Evolutionary conservation across 208 protist genomes (phyloP).

Genomic region (Wallacemonas rigidus): DNA sequence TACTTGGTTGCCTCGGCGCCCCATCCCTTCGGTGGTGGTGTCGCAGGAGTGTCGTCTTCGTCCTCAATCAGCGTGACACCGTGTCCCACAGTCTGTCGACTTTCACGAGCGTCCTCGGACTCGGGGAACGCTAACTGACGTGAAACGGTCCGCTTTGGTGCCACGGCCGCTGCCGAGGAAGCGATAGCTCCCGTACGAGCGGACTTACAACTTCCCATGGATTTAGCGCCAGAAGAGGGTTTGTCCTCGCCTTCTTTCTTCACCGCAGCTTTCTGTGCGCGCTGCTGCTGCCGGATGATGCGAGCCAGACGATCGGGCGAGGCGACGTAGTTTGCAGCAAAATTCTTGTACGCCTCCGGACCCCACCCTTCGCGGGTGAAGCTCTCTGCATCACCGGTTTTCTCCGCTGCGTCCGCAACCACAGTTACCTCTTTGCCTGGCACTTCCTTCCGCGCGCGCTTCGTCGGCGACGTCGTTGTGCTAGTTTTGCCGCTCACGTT

Average conservation of each 20-base stretch:
- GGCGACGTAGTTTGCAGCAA: constrained; percentile 72
- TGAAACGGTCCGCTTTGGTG: constrained; percentile 3
- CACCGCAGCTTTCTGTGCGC: constrained; percentile 1
- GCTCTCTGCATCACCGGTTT: constrained; percentile 20
- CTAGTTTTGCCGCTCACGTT: constrained; percentile 2
- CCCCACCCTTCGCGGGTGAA: constrained; percentile 51
- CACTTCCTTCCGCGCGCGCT: constrained; percentile 1
- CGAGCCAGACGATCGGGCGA: constrained; percentile 41
- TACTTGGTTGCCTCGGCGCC: constrained; percentile 62
- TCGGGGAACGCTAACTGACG: constrained; percentile 30
- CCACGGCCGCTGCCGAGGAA: neutral
- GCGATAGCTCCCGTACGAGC: no score
- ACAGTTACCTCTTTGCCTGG: neutral
- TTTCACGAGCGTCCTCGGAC: constrained; percentile 19
- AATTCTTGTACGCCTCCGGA: constrained; percentile 68
- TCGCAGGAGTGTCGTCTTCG: constrained; percentile 18
- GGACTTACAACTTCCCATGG: neutral
- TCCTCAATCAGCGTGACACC: constrained; percentile 32
- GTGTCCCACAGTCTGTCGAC: constrained; percentile 43
- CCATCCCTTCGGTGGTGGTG: constrained; percentile 63
- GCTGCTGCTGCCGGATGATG: constrained; percentile 18
- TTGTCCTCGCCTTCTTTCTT: constrained; percentile 13
- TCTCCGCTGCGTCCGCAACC: neutral
- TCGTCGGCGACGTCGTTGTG: neutral
- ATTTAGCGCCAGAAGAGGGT: neutral